These are phyloP conservation scores for Zygosaccharomyces gambellarensis DNA, from an alignment of 805 yeast genomes.

Conservation along the genomic window DNA sequence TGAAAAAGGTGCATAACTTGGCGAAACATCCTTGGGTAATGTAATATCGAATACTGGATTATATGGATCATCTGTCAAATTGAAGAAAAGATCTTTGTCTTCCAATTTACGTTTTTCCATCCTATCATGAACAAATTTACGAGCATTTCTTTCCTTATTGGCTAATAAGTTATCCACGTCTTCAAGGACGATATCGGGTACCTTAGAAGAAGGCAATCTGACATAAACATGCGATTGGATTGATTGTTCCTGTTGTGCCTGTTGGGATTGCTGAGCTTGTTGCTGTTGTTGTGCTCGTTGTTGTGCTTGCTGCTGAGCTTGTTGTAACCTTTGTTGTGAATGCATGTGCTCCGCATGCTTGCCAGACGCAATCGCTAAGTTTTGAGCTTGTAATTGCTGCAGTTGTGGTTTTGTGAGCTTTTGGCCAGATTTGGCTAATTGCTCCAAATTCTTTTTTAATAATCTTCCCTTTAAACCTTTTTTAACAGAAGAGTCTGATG, in stretches of 20 bases:
- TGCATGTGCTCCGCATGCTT: slow-evolving; percentile 4
- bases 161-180: slow-evolving; percentile 71
- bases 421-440: slow-evolving; percentile 19
- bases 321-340: slow-evolving; percentile 1
- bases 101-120: slow-evolving; percentile 63
- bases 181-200: slow-evolving; percentile 86
- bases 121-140: slow-evolving; percentile 80
- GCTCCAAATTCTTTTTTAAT: slow-evolving; percentile 22
- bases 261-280: slow-evolving; percentile 12
- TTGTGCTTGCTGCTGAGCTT: slow-evolving; percentile 6
- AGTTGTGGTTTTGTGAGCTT: slow-evolving; percentile 25
- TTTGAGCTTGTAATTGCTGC: slow-evolving; percentile 19
- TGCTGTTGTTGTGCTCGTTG: slow-evolving; percentile 7
- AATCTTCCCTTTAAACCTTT: slow-evolving; percentile 16
- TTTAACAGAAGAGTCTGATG: slow-evolving; percentile 22
- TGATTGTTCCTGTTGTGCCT: slow-evolving; percentile 16
- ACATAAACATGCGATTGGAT: slow-evolving; percentile 65
- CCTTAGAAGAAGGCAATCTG: slow-evolving; percentile 80
- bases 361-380: slow-evolving; percentile 5
- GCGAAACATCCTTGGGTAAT: slow-evolving; percentile 48
- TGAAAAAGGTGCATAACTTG: slow-evolving; percentile 70
- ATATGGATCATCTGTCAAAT: slow-evolving; percentile 80
- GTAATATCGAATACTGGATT: slow-evolving; percentile 75
- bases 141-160: slow-evolving; percentile 72
- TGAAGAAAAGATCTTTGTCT: slow-evolving; percentile 70